Conservation (phyloP, 768 basidiomycete species). For the Mycena sanguinolenta region DNA sequence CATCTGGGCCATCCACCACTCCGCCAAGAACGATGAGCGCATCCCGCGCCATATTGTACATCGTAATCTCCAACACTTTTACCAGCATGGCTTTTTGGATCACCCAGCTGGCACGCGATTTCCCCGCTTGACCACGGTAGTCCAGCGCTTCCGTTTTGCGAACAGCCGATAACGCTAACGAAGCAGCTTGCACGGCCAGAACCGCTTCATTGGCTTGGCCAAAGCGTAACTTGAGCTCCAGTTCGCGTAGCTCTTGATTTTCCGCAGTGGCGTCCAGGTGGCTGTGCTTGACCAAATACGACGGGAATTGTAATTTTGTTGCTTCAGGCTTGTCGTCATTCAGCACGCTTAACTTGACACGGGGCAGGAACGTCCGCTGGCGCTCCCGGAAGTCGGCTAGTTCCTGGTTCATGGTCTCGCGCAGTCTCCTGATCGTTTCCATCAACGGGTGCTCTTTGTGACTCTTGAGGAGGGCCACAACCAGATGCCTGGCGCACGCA, state of each 20-base stretch:
- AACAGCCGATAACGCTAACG: constrained; percentile 14
- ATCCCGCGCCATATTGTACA: not conserved
- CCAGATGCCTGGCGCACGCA: not conserved
- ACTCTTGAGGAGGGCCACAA: constrained; percentile 9
- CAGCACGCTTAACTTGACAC: constrained; percentile 13
- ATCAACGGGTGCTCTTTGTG: constrained; percentile 19
- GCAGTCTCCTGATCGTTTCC: constrained; percentile 20
- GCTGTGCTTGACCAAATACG: constrained; percentile 18
- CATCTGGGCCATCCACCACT: not conserved
- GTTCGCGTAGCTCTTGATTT: constrained; percentile 8
- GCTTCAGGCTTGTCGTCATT: constrained; percentile 28
- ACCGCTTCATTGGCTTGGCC: constrained; percentile 12
- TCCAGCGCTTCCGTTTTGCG: constrained; percentile 10
- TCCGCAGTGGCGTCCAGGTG: not conserved
- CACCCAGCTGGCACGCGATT: too few relatives aligned
- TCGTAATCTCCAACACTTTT: not conserved
- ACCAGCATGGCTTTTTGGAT: not conserved
- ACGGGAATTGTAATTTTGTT: constrained; percentile 24
- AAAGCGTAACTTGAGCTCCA: constrained; percentile 17
- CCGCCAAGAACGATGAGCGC: not conserved
- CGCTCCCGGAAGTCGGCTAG: constrained; percentile 21
- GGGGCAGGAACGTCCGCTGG: constrained; percentile 19
- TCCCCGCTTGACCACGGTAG: constrained; percentile 21
- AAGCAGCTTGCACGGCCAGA: constrained; percentile 11
- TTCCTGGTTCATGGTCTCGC: not conserved